Evolutionary conservation across 2,329 filamentous ascomycete species (phyloP), one percentile per base, ranked within the genome.

Genomic region (Aspergillus glaucus): DNA sequence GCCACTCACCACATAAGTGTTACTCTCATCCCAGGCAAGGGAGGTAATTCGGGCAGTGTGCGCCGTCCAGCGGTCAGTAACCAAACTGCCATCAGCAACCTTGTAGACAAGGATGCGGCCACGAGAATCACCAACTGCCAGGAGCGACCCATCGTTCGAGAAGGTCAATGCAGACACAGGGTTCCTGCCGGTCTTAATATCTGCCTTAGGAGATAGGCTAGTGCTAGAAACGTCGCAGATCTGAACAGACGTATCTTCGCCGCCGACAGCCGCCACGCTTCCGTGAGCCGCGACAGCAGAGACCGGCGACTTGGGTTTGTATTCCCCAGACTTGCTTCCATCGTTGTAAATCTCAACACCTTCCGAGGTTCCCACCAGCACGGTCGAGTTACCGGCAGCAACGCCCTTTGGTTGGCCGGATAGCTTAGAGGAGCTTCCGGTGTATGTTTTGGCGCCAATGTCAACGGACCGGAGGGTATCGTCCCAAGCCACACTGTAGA

Each of bases 401-500:
- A 91, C 73, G 34, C 84, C 86, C 68, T 87, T 92, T 2, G 93
- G 93, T 63, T 97, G 93, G 15, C 84, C 85, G 2, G 81, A 76
- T 17, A 95, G 79, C 62, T 86, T 85, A 28, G 78, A 71, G 1
- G 81, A 75, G 44, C 78, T 77, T 48, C 87, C 88, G 5, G 84
- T 78, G 66, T 94, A 96, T 0, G 84, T 87, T 61, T 82, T 85
- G 46, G 85, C 81, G 1, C 82, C 78, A 50, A 86, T 78, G 55
- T 95, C 90, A 32, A 94, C 78, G 40, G 81, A 85, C 53, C 90
- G 85, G 32, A 97, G 76, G 1, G 85, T 89, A 67, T 98, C 93
- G 64, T 98, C 93, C 93, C 92, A 98, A 54, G 85, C 91, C 46
- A 92, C 87, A 61, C 85, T 92, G 72, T 88, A 91, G n/a, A 89